phyloP scores from a whole-genome alignment of 306 rosid species.

The Corylus americana region DNA sequence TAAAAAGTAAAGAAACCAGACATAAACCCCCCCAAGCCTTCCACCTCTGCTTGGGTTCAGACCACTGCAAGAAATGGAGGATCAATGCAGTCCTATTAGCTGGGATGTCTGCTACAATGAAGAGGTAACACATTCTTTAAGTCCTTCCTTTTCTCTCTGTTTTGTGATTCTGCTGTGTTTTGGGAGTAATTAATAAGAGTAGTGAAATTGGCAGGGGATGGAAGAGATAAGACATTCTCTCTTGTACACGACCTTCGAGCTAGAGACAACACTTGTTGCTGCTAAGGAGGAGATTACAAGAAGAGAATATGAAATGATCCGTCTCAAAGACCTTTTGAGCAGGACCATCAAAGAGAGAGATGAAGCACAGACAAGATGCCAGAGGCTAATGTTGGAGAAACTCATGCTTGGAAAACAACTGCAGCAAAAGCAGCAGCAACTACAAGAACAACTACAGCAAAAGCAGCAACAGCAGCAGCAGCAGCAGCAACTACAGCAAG shows the following conservation, averaged over 20 bases:
- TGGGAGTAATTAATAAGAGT: not conserved
- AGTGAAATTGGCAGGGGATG: conserved; percentile 52
- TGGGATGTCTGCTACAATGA: conserved; percentile 68
- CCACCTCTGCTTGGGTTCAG: conserved; percentile 8
- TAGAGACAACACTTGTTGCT: conserved; percentile 66
- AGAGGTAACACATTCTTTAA: conserved; percentile 40
- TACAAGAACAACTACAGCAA: conserved; percentile 32
- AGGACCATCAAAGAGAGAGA: conserved; percentile 67
- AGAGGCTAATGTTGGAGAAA: conserved; percentile 55
- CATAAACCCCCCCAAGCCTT: conserved; percentile 20
- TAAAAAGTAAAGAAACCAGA: conserved; percentile 34
- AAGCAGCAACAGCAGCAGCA: conserved; percentile 3
- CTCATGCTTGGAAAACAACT: conserved; percentile 43
- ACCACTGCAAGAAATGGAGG: conserved; percentile 55
- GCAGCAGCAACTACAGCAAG: not conserved
- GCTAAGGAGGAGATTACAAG: conserved; percentile 65
- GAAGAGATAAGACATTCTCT: conserved; percentile 68
- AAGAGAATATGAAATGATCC: conserved; percentile 63
- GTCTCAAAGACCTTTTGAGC: conserved; percentile 47
- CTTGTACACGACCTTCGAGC: conserved; percentile 60
- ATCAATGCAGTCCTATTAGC: conserved; percentile 52
- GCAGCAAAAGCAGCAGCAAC: conserved; percentile 26
- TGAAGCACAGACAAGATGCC: conserved; percentile 62
- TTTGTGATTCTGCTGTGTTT: not conserved
- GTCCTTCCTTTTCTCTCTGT: not conserved